Conservation (phyloP, 352 stramenopile genomes). For the Phytophthora lateralis region DNA sequence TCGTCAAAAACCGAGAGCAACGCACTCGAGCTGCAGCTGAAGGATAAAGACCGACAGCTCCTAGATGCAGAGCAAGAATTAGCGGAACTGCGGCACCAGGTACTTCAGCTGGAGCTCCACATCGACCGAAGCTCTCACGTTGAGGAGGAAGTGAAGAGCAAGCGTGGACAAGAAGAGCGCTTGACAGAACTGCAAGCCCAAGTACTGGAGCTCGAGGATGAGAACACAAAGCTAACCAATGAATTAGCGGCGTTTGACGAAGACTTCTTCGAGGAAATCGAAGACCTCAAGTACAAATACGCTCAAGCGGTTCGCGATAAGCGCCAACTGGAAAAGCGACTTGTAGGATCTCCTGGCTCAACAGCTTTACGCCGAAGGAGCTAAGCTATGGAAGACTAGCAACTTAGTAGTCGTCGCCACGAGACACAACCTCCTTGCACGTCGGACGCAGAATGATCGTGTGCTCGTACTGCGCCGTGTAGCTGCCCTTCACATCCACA, state of each 20-base stretch:
- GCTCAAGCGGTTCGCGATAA: conserved; percentile 86
- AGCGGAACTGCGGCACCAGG: conserved; percentile 19
- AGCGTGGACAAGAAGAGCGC: conserved; percentile 14
- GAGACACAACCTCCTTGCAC: conserved; percentile 98
- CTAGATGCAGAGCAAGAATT: conserved; percentile 24
- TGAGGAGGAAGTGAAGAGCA: conserved; percentile 6
- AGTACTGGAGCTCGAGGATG: conserved; percentile 53
- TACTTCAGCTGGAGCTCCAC: conserved; percentile 30
- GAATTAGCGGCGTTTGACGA: conserved; percentile 92
- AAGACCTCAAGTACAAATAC: conserved; percentile 96
- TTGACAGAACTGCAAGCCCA: conserved; percentile 52
- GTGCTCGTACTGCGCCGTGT: conserved; percentile 99
- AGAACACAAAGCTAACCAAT: conserved; percentile 74
- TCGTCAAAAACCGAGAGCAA: conserved; percentile 21
- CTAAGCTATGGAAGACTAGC: conserved; percentile 5
- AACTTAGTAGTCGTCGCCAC: conserved; percentile 97
- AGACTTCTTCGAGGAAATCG: conserved; percentile 96
- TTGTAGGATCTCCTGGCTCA: conserved; percentile 28
- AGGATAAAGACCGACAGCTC: conserved; percentile 34
- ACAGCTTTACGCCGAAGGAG: conserved; percentile 23
- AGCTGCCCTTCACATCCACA: conserved; percentile 95
- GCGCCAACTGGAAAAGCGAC: conserved; percentile 53
- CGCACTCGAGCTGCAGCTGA: conserved; percentile 22
- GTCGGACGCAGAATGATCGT: conserved; percentile 96
- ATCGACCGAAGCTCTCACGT: conserved; percentile 15